phyloP scores from a whole-genome alignment of 805 yeast genomes.

The Nakazawaea laoshanensis region DNA sequence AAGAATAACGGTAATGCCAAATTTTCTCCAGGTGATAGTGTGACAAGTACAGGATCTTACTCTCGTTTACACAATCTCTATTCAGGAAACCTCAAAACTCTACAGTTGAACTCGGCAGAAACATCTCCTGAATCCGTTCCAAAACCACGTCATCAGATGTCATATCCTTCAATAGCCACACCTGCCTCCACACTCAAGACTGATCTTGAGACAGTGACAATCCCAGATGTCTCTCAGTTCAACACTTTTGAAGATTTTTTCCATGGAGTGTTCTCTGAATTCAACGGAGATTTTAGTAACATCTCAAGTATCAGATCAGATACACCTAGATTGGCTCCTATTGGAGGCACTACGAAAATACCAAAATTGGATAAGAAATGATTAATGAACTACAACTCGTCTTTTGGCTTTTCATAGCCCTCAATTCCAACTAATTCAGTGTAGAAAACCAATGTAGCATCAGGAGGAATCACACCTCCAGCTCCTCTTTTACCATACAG shows the following conservation, averaged over 20 bases:
- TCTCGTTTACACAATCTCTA: slow-evolving; percentile 6
- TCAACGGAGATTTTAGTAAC: slow-evolving; percentile 10
- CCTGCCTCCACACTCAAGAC: slow-evolving; percentile 5
- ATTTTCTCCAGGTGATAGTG: slow-evolving; percentile 6
- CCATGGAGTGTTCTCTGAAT: slow-evolving; percentile 30
- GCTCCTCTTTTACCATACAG: slow-evolving; percentile 76
- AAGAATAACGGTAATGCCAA: slow-evolving; percentile 1
- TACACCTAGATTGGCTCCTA: slow-evolving; percentile 7
- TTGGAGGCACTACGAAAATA: slow-evolving; percentile 1
- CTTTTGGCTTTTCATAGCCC: slow-evolving; percentile 17
- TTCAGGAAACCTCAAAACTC: slow-evolving; percentile 6
- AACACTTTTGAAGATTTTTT: slow-evolving; percentile 50
- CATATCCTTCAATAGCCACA: too few relatives aligned
- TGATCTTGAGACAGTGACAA: slow-evolving; percentile 13
- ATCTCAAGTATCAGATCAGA: slow-evolving; percentile 4
- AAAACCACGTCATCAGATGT: too few relatives aligned
- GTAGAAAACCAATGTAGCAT: slow-evolving; percentile 61
- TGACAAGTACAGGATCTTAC: slow-evolving; percentile 3
- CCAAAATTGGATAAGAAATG: background rate
- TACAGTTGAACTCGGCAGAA: slow-evolving; percentile 6
- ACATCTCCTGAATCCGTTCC: too few relatives aligned
- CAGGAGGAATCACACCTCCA: slow-evolving; percentile 72
- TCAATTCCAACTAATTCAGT: slow-evolving; percentile 56
- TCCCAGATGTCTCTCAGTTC: slow-evolving; percentile 41
- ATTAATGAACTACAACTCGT: slow-evolving; percentile 5